phyloP scores from a whole-genome alignment of 208 protist species.

The Tritrichomonas foetus region DNA sequence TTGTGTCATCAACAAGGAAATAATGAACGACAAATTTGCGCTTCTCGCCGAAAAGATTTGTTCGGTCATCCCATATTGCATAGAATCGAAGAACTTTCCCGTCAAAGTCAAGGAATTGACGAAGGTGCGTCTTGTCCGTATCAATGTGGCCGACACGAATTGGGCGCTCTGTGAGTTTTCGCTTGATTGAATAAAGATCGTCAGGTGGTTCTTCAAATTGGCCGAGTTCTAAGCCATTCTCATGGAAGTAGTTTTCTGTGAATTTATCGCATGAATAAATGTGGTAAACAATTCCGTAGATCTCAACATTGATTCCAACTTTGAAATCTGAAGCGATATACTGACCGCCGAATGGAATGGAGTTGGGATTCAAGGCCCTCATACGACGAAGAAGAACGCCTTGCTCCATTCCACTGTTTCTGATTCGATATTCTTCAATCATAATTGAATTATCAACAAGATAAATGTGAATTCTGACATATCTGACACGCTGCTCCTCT shows the following conservation, averaged over 20 bases:
- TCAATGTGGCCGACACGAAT: background rate
- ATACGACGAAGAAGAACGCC: slow-evolving; percentile 71
- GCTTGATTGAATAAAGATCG: background rate
- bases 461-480: slow-evolving; percentile 78
- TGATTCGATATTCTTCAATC: slow-evolving; percentile 74
- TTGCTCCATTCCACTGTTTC: slow-evolving; percentile 80
- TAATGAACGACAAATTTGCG: slow-evolving; percentile 80
- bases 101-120: slow-evolving; percentile 74
- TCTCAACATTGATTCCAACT: background rate
- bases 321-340: background rate
- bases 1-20: slow-evolving; percentile 82
- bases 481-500: slow-evolving; percentile 75
- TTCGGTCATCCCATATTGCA: slow-evolving; percentile 76
- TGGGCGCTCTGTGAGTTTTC: slow-evolving; percentile 23
- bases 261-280: slow-evolving; percentile 37
- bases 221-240: background rate
- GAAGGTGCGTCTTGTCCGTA: background rate
- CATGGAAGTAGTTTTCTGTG: background rate
- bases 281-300: slow-evolving; percentile 1
- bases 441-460: slow-evolving; percentile 81
- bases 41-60: slow-evolving; percentile 70
- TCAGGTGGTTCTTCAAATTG: slow-evolving; percentile 2
- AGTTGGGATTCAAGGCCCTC: background rate
- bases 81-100: slow-evolving; percentile 77
- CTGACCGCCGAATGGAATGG: background rate